These are phyloP conservation scores for Backusella mclennaniae DNA, from an alignment of 192 early-diverging fungal genomes.

Conservation along the genomic window DNA sequence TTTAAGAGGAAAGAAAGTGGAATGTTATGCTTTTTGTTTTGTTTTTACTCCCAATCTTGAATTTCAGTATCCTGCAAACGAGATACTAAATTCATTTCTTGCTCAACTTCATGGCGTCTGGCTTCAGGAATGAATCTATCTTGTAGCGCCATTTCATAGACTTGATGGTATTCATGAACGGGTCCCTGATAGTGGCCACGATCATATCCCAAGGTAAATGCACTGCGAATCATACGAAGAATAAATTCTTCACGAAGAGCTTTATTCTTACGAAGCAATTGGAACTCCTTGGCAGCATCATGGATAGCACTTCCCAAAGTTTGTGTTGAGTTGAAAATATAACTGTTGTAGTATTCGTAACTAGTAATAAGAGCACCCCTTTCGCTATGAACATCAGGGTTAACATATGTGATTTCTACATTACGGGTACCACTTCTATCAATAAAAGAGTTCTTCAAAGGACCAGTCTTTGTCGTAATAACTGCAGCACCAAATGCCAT, in stretches of 20 bases:
- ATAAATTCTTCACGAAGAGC: constrained; percentile 43
- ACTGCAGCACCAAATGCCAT: constrained; percentile 51
- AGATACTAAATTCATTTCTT: constrained; percentile 12
- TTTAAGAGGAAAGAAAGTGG: not conserved
- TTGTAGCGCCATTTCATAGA: constrained; percentile 14
- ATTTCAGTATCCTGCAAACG: constrained; percentile 6
- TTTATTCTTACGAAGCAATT: constrained; percentile 16
- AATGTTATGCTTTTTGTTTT: not conserved
- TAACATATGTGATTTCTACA: not conserved
- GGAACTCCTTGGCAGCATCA: constrained; percentile 37
- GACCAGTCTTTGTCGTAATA: constrained; percentile 49
- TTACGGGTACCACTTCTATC: constrained; percentile 32
- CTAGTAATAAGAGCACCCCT: constrained; percentile 23
- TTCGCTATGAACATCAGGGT: constrained; percentile 11
- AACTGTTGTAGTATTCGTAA: constrained; percentile 44
- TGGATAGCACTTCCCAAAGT: constrained; percentile 38
- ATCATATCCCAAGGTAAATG: constrained; percentile 50
- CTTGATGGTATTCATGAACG: constrained; percentile 43
- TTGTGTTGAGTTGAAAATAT: constrained; percentile 27
- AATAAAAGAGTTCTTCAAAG: constrained; percentile 46
- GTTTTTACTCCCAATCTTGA: constrained; percentile 7
- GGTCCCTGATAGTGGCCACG: constrained; percentile 40
- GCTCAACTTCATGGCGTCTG: constrained; percentile 8
- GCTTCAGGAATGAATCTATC: constrained; percentile 11
- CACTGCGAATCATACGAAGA: constrained; percentile 44